phyloP scores from a whole-genome alignment of 495 filamentous ascomycete species.

The Hyaloscypha variabilis region DNA sequence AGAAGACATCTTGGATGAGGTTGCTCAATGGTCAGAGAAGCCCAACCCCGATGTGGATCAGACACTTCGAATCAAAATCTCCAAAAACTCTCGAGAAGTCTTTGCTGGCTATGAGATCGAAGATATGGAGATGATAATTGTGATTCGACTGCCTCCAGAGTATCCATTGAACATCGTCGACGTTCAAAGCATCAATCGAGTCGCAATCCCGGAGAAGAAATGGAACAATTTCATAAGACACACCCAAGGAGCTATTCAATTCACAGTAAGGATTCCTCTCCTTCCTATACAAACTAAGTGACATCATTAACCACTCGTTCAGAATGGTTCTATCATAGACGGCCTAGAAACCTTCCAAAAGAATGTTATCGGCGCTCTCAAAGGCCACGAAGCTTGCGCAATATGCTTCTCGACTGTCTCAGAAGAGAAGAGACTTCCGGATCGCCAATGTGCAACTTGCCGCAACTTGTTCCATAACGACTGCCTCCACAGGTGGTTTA shows the following conservation, averaged over 20 bases:
- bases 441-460: constrained; percentile 90
- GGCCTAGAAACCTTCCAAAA: constrained; percentile 79
- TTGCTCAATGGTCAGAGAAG: constrained; percentile 69
- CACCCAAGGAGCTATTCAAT: constrained; percentile 91
- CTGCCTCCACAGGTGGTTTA: constrained; percentile 96
- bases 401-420: constrained; percentile 96
- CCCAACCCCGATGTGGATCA: constrained; percentile 65
- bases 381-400: constrained; percentile 92
- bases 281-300: neutral
- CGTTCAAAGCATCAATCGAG: constrained; percentile 78
- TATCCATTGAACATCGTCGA: constrained; percentile 80
- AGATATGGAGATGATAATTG: constrained; percentile 77
- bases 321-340: constrained; percentile 81
- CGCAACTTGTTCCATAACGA: constrained; percentile 89
- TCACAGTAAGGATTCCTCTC: constrained; percentile 62
- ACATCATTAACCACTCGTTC: neutral
- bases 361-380: constrained; percentile 83
- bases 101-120: constrained; percentile 84
- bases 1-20: constrained; percentile 67
- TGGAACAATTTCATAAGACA: constrained; percentile 85
- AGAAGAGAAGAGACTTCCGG: constrained; percentile 82
- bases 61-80: constrained; percentile 72
- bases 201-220: constrained; percentile 84
- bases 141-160: constrained; percentile 72
- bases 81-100: constrained; percentile 69